Evolutionary conservation across 2,329 filamentous ascomycete species (phyloP).

Genomic region (Colletotrichum liriopes): DNA sequence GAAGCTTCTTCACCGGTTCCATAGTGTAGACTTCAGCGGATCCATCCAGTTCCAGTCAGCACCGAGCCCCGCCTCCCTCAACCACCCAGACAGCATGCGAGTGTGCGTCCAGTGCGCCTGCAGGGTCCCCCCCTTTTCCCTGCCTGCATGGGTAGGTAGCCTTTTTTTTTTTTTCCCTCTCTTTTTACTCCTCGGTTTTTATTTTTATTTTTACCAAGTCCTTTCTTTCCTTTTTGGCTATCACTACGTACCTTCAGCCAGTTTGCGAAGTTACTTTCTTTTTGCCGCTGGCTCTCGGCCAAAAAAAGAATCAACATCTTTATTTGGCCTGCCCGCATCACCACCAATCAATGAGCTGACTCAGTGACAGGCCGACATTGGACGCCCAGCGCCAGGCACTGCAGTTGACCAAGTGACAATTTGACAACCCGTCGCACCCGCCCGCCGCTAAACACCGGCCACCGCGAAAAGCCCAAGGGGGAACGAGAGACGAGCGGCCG

Average conservation of each 20-base stretch:
- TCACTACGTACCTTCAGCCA: neutral
- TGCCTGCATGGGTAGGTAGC: neutral
- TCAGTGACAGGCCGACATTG: neutral
- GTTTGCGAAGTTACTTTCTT: neutral
- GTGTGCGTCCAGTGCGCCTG: neutral
- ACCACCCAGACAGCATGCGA: too few relatives aligned
- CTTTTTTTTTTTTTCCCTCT: slow-evolving; percentile 1
- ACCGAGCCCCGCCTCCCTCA: neutral
- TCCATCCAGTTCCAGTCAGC: neutral
- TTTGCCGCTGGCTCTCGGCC: neutral
- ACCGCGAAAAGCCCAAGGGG: neutral
- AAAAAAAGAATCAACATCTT: neutral
- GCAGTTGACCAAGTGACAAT: neutral
- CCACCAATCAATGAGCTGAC: neutral
- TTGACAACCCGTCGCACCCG: neutral
- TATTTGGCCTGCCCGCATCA: neutral
- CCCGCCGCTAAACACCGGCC: neutral
- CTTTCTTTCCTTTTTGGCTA: neutral
- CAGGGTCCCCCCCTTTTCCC: slow-evolving; percentile 34
- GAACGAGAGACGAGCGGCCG: neutral
- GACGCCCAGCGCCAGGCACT: neutral
- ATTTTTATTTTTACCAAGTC: neutral
- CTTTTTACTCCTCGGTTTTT: too few relatives aligned
- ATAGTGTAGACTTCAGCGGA: neutral
- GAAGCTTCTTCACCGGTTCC: neutral